Evolutionary conservation across 345 rosid genomes (phyloP).

Genomic region (Toxicodendron radicans): DNA sequence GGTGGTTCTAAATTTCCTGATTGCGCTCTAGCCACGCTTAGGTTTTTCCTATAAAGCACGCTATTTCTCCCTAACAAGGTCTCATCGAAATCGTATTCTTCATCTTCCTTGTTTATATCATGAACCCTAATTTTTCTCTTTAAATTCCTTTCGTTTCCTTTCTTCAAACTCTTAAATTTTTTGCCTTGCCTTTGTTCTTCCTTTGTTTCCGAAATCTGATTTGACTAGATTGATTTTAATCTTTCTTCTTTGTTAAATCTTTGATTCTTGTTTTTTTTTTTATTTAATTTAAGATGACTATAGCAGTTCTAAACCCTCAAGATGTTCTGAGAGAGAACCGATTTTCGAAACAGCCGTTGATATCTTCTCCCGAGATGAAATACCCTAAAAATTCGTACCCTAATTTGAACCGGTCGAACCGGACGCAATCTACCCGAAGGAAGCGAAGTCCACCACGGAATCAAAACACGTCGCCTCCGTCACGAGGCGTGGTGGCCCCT

Average conservation of each 20-base stretch:
- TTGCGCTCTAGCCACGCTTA: not conserved
- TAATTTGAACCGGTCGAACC: constrained; percentile 25
- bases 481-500: not conserved
- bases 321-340: constrained; percentile 41
- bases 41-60: constrained; percentile 1
- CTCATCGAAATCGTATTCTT: not conserved
- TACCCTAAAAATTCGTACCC: constrained; percentile 29
- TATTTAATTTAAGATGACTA: constrained; percentile 45
- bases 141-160: accelerated
- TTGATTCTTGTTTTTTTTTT: too few relatives aligned
- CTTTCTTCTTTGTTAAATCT: not conserved
- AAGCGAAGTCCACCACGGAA: constrained; percentile 42
- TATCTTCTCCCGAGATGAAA: constrained; percentile 32
- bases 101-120: not conserved
- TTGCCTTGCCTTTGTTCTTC: not conserved
- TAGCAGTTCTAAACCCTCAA: constrained; percentile 59
- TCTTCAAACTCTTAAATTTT: too few relatives aligned
- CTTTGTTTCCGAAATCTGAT: not conserved
- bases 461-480: constrained; percentile 21
- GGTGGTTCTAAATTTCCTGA: not conserved
- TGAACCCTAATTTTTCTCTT: not conserved
- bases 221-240: not conserved
- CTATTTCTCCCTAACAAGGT: not conserved
- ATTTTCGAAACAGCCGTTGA: constrained; percentile 22
- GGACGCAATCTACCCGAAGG: constrained; percentile 39